Evolutionary conservation across 1,139 yeast species (phyloP).

Genomic region (Suhomyces ambrosiae): DNA sequence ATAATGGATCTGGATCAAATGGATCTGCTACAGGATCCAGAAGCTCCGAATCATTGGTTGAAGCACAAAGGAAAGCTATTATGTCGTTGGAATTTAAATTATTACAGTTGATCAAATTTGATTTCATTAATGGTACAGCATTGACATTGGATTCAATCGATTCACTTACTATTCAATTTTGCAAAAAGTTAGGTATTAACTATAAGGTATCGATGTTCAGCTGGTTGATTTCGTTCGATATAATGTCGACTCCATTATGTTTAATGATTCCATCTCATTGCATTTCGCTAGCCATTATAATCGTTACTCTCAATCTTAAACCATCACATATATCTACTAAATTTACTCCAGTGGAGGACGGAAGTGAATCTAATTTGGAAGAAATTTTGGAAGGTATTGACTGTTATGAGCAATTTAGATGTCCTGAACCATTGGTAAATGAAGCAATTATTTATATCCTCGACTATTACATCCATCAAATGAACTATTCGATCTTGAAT

Average conservation of each 20-base stretch:
- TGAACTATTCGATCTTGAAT: conserved; percentile 31
- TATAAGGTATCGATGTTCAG: conserved; percentile 55
- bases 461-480: conserved; percentile 60
- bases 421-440: conserved; percentile 55
- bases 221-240: conserved; percentile 78
- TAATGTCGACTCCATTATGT: conserved; percentile 70
- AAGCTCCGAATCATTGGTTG: conserved; percentile 27
- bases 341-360: conserved; percentile 39
- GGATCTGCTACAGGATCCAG: conserved; percentile 3
- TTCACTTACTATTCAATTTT: conserved; percentile 66
- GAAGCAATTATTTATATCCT: conserved; percentile 64
- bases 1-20: conserved; percentile 7
- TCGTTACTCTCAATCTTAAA: conserved; percentile 44
- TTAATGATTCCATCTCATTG: conserved; percentile 79
- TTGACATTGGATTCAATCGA: conserved; percentile 55
- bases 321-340: conserved; percentile 36
- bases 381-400: conserved; percentile 36
- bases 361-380: conserved; percentile 24
- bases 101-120: conserved; percentile 73
- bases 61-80: conserved; percentile 53
- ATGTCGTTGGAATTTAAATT: conserved; percentile 68
- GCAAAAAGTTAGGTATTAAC: conserved; percentile 54
- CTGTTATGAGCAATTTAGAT: conserved; percentile 43
- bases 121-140: conserved; percentile 58
- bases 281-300: conserved; percentile 68